Base-by-base conservation (phyloP, 306 rosid species). In the Mimosa pudica region DNA sequence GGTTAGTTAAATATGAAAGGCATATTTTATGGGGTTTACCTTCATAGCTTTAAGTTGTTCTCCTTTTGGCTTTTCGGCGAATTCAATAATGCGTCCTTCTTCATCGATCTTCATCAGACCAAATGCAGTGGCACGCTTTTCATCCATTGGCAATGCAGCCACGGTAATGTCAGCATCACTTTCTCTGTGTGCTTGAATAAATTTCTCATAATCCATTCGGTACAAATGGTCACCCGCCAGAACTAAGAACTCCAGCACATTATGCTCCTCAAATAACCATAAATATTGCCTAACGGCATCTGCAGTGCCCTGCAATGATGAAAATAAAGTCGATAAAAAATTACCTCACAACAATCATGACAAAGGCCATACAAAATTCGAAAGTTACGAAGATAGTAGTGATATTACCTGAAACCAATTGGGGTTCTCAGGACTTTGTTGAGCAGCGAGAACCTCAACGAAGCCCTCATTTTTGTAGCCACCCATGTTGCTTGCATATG, bases 391-490 rank as follows among this genome's bases (percentile, higher is more conserved):
- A 24, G 30, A 24, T 24, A 76, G 41, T n/a, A 9, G 38, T 10
- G 63, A 38, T 24, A 51, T 85, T 51, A 94, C 98, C 98, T 95
- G 99, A 61, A 95, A 95, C 99, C 99, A 95, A 82, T 95, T 95
- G 62, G 99, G 99, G 81, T 95, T 95, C 86, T 95, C 99, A 0
- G 99, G 98, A 76, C 99, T 95, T 87, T 95, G 99, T 87, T 95
- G 99, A 13, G 99, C 99, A 9, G 99, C 99, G 3, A 95, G 99
- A 80, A 95, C 99, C 77, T 95, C 99, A 32, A 95, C 99, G 69
- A 95, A 95, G 9, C 99, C 99, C 78, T 95, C 99, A 54, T 91
- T 95, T 61, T 95, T 95, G 84, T 95, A 91, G 49, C 99, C 99
- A 4, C 97, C 98, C 93, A 95, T 86, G 86, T 93, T 95, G 80